Base-by-base conservation (phyloP, 257 asterid species). In the Gardenia jasminoides region DNA sequence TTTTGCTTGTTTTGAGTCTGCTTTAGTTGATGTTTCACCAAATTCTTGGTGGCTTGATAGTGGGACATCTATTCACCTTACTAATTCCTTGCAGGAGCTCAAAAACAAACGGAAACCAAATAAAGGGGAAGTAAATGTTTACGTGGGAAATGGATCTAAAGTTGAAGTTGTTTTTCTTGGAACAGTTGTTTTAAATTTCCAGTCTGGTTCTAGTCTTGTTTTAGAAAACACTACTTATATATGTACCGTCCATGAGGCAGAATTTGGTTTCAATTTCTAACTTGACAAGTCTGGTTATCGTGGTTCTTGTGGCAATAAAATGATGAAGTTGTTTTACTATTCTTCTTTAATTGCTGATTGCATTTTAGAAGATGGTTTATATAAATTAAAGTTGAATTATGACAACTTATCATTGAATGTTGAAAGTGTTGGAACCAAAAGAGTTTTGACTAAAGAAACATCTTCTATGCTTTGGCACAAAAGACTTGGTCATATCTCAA, bases 231-330 rank as follows among this genome's bases (percentile, higher is more conserved):
- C 15, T 7, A 6, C 52, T 61, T n/a, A n/a, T n/a, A n/a, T n/a
- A 24, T n/a, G 31, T n/a, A 9, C 33, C 16, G 33, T 61, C 33
- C 2, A 61, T n/a, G 67, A 61, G 17, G 7, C 16, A 26, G 3
- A 74, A 74, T 74, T 54, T 72, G 8, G 41, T 74, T 74, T 74
- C 77, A 0, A 16, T 54, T 50, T 17, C 67, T 72, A 31, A 50
- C 12, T 74, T 10, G 67, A 74, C 22, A 2, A 28, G 4, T 74
- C 66, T 28, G 1, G n/a, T n/a, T n/a, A n/a, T n/a, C n/a, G n/a
- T n/a, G n/a, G n/a, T n/a, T n/a, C n/a, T n/a, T n/a, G n/a, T 10
- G 10, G 65, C 11, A 28, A 15, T 72, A 19, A 54, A 46, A 72
- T 28, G 33, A 8, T 72, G 22, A 19, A 50, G 24, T 50, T 72